These are phyloP conservation scores for Aegilops bicornis DNA, from an alignment of 176 grass and related monocot species.

Conservation along the genomic window DNA sequence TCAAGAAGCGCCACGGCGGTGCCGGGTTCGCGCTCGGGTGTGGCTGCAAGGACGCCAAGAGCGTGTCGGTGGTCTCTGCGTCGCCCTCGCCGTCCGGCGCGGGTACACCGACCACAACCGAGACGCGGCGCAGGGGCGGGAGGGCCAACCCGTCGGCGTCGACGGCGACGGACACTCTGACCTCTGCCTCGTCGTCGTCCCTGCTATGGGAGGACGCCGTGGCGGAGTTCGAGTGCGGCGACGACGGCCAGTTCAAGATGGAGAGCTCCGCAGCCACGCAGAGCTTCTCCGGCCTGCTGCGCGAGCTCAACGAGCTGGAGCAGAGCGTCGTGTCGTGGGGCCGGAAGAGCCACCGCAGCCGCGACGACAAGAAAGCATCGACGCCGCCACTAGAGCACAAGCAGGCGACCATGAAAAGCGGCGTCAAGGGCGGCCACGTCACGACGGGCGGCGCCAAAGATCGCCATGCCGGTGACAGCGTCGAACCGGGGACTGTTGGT, in stretches of 20 bases:
- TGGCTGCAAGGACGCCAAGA: slow-evolving; percentile 69
- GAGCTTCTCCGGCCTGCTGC: slow-evolving; percentile 65
- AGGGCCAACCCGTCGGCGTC: slow-evolving; percentile 29
- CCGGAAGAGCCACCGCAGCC: neutral
- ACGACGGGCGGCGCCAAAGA: neutral
- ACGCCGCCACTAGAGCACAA: neutral
- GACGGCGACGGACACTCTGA: slow-evolving; percentile 36
- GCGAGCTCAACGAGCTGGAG: slow-evolving; percentile 73
- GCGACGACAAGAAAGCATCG: neutral
- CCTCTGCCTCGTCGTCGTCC: slow-evolving; percentile 40
- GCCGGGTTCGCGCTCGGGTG: slow-evolving; percentile 41
- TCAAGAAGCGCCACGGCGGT: slow-evolving; percentile 37
- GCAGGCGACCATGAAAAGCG: neutral
- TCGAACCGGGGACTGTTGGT: slow-evolving; percentile 2
- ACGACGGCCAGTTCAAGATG: neutral
- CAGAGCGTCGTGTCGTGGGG: slow-evolving; percentile 56
- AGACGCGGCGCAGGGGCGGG: slow-evolving; percentile 19
- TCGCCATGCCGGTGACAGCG: neutral
- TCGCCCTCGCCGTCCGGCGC: slow-evolving; percentile 7
- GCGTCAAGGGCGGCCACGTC: neutral
- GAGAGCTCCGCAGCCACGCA: slow-evolving; percentile 24
- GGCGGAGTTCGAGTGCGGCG: slow-evolving; percentile 21
- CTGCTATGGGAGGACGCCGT: slow-evolving; percentile 46
- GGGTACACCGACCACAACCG: slow-evolving; percentile 20
- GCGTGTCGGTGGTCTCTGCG: slow-evolving; percentile 48